Evolutionary conservation across 1,139 yeast species (phyloP).

Genomic region (Saccharomycopsis hybrid): DNA sequence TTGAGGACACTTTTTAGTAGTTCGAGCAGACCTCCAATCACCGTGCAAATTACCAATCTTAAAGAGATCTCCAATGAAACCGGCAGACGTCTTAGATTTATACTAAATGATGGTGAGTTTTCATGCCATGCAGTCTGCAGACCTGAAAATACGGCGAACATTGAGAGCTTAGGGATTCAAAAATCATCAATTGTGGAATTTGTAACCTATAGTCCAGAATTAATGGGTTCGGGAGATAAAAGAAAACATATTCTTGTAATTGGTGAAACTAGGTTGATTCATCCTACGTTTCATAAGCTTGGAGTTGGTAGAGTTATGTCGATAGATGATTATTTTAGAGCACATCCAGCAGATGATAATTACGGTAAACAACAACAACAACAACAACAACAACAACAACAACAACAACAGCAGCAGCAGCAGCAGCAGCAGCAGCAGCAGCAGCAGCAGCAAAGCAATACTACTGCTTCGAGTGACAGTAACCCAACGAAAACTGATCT

Average conservation of each 20-base stretch:
- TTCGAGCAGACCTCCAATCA: slow-evolving; percentile 30
- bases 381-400: slow-evolving; percentile 15
- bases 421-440: background rate
- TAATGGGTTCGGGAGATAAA: slow-evolving; percentile 44
- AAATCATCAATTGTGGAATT: slow-evolving; percentile 29
- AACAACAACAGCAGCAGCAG: background rate
- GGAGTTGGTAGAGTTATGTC: slow-evolving; percentile 35
- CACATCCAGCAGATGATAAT: slow-evolving; percentile 46
- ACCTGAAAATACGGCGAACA: slow-evolving; percentile 41
- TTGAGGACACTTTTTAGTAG: slow-evolving; percentile 6
- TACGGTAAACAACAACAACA: slow-evolving; percentile 25
- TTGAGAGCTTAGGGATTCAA: slow-evolving; percentile 43
- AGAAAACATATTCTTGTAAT: slow-evolving; percentile 51
- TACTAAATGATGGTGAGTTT: slow-evolving; percentile 61
- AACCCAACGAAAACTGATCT: slow-evolving; percentile 14
- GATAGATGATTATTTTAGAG: slow-evolving; percentile 47
- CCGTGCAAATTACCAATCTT: slow-evolving; percentile 44
- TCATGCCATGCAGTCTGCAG: slow-evolving; percentile 61
- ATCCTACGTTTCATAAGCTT: slow-evolving; percentile 37
- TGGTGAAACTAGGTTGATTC: slow-evolving; percentile 43
- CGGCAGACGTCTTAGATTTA: slow-evolving; percentile 46
- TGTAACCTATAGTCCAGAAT: slow-evolving; percentile 31
- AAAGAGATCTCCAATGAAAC: slow-evolving; percentile 38
- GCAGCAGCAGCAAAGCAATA: slow-evolving; percentile 21
- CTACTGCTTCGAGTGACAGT: slow-evolving; percentile 24